These are phyloP conservation scores for Termitomyces sp. DNA, from an alignment of 768 basidiomycete species.

Conservation along the genomic window DNA sequence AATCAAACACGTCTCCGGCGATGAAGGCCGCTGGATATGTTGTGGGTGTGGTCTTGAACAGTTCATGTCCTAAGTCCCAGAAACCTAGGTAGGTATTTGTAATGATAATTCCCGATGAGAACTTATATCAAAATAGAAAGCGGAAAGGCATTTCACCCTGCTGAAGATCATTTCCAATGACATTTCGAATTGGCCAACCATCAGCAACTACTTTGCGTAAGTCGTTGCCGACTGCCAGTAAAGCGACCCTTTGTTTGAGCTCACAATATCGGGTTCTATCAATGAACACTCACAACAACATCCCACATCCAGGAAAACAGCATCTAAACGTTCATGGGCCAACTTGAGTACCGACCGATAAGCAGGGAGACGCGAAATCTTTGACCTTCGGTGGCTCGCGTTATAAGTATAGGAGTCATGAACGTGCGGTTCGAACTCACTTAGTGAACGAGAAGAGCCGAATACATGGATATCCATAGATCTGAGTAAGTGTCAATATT, in stretches of 20 bases:
- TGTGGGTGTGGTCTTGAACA: slow-evolving; percentile 40
- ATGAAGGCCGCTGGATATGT: slow-evolving; percentile 47
- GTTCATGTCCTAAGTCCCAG: slow-evolving; percentile 49
- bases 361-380: slow-evolving; percentile 22
- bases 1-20: slow-evolving; percentile 42
- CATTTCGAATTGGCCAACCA: slow-evolving; percentile 25
- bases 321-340: slow-evolving; percentile 10
- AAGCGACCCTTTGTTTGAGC: background rate
- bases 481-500: slow-evolving; percentile 9
- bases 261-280: background rate
- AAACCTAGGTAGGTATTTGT: slow-evolving; percentile 31
- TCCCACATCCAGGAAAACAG: slow-evolving; percentile 28
- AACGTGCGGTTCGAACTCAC: slow-evolving; percentile 9
- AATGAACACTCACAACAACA: slow-evolving; percentile 24
- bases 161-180: slow-evolving; percentile 25
- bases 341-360: slow-evolving; percentile 23
- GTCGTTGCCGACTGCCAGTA: slow-evolving; percentile 26
- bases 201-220: slow-evolving; percentile 24
- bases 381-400: slow-evolving; percentile 9
- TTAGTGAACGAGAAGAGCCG: slow-evolving; percentile 23
- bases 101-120: background rate
- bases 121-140: background rate
- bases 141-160: slow-evolving; percentile 15
- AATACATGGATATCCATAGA: slow-evolving; percentile 27
- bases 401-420: background rate